Evolutionary conservation across 768 basidiomycete species (phyloP), one percentile per base, ranked within the genome.

Genomic region (Lactarius deliciosus): DNA sequence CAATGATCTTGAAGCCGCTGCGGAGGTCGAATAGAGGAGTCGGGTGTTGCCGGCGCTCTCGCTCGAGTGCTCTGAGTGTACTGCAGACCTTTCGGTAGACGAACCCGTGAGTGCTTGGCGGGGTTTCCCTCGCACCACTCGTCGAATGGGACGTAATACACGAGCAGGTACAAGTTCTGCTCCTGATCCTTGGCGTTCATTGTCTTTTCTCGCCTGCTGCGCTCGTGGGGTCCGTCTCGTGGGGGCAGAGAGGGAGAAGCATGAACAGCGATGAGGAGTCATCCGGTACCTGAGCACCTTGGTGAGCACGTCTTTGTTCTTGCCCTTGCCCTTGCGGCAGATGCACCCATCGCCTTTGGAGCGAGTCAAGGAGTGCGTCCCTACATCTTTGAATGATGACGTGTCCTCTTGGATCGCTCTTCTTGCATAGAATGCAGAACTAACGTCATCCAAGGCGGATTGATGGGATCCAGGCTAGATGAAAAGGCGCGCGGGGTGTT

Each of bases 191-290:
- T 72, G 56, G 61, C 30, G 22, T 60, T 18, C 11, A 69, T 56
- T 57, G 73, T 71, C 57, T 71, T 69, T 20, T 56, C 63, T 40
- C 64, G 11, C 32, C 57, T 60, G 69, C 61, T 16, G 72, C 65
- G 62, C 73, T 71, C 34, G 41, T 71, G 0, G 82, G 72, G 74
- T 90, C 90, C 1, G 85, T 90, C 70, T 90, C 88, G 18, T 87
- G 84, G 10, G 89, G 86, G 90, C 91, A 94, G n/a, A 94, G 80
- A 18, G 92, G 92, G n/a, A 94, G 79, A 30, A 92, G 81, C 92
- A 94, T 93, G 74, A 88, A 91, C 61, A 92, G 78, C 28, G 85
- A n/a, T n/a, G n/a, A n/a, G n/a, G n/a, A 84, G 20, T 92, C 90
- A 6, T 82, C 76, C 0, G 88, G 88, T 43, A 93, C 80, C 38